Conservation (phyloP, 2,329 filamentous ascomycete genomes). For the Diplocarpon mali region DNA sequence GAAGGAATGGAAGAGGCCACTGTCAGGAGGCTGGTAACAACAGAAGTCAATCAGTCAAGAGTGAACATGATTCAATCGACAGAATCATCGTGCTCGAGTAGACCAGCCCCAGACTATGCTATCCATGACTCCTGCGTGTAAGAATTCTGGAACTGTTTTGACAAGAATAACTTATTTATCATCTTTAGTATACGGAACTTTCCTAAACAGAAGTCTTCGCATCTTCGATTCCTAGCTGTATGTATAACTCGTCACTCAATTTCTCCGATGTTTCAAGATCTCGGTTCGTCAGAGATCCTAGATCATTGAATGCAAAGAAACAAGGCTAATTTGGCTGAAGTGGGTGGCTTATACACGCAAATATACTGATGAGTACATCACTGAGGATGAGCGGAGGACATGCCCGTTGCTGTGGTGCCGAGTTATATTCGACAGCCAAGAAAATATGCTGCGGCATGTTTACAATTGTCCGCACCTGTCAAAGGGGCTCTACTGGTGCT, state of each 20-base stretch:
- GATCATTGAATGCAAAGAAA: no score
- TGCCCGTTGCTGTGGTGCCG: conserved; percentile 23
- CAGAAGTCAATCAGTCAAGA: conserved; percentile 6
- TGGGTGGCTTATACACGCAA: conserved; percentile 23
- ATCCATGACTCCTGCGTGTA: conserved; percentile 24
- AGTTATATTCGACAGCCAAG: conserved; percentile 16
- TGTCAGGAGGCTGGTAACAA: no score
- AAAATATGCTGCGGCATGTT: conserved; percentile 23
- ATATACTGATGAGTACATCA: conserved; percentile 19
- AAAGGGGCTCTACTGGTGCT: conserved; percentile 24
- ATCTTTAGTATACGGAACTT: conserved; percentile 18
- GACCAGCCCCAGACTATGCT: conserved; percentile 14
- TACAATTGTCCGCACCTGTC: conserved; percentile 20
- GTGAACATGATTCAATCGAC: conserved; percentile 9
- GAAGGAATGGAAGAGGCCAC: no score
- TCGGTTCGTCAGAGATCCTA: no score
- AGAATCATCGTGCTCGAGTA: conserved; percentile 11
- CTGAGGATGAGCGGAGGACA: conserved; percentile 19
- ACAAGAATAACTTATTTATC: conserved; percentile 3
- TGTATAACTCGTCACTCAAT: no score
- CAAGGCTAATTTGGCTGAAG: no score
- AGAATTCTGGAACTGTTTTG: conserved; percentile 3
- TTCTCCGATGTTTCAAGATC: no score
- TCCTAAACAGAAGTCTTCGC: conserved; percentile 22
- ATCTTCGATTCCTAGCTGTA: conserved; percentile 19